A percentile compares a stretch with the other conserved stretches of the same genome.
phyloP scores from a whole-genome alignment of 2,329 filamentous ascomycete species.

The Fusarium armeniacum region DNA sequence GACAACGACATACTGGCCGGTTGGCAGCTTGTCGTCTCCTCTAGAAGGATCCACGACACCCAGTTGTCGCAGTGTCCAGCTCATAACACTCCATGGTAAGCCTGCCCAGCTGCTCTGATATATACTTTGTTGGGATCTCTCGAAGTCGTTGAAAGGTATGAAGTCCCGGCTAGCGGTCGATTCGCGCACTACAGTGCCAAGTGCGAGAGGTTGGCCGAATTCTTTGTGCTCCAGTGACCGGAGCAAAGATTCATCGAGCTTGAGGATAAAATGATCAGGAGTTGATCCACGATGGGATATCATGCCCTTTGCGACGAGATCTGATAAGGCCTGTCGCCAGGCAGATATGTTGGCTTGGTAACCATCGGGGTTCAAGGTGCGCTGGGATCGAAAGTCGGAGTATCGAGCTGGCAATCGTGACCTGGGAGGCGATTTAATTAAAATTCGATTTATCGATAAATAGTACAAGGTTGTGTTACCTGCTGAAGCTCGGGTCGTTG shows the following conservation, averaged over 20 bases:
- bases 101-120: conserved; percentile 78
- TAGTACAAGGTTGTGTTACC: conserved; percentile 54
- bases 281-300: conserved; percentile 59
- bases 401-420: conserved; percentile 87
- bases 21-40: conserved; percentile 69
- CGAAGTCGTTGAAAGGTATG: conserved; percentile 78
- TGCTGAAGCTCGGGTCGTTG: conserved; percentile 73
- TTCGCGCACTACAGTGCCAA: conserved; percentile 83
- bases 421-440: conserved; percentile 59
- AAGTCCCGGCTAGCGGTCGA: conserved; percentile 77
- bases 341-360: conserved; percentile 84
- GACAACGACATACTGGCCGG: conserved; percentile 75
- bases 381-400: conserved; percentile 84
- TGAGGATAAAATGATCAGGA: conserved; percentile 66
- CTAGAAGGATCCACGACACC: conserved; percentile 68
- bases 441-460: neutral
- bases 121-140: conserved; percentile 75
- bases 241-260: conserved; percentile 73
- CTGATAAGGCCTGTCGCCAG: conserved; percentile 82
- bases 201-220: conserved; percentile 83
- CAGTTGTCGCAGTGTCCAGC: conserved; percentile 80
- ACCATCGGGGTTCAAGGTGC: conserved; percentile 84
- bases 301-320: conserved; percentile 74
- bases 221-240: conserved; percentile 80
- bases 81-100: conserved; percentile 77